Percentiles rank a stretch among this genome's conserved stretches.
Conservation (phyloP, 2,329 filamentous ascomycete species). For the Alternaria infectoria region DNA sequence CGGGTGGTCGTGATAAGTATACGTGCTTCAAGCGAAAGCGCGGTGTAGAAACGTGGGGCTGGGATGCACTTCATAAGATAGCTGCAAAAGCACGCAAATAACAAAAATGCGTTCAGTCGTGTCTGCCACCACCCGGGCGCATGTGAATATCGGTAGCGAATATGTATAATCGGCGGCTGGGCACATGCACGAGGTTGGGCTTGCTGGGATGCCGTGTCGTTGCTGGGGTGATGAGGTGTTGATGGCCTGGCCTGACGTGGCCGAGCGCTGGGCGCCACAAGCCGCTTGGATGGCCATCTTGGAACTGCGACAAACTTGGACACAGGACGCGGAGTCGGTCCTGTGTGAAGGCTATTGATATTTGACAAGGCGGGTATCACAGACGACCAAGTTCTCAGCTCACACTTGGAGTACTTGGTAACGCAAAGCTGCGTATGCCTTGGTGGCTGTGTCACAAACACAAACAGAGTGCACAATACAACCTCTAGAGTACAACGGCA, state of each 20-base stretch:
- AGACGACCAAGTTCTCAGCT: background rate
- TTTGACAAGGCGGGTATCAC: constrained; percentile 2
- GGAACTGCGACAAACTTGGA: constrained; percentile 9
- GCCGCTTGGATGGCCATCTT: constrained; percentile 16
- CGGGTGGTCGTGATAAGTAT: background rate
- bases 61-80: constrained; percentile 10
- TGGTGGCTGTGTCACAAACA: background rate
- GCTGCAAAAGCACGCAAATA: constrained; percentile 4
- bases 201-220: constrained; percentile 21
- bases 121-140: background rate
- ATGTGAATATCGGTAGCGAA: constrained; percentile 22
- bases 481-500: background rate
- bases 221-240: constrained; percentile 39
- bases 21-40: constrained; percentile 1
- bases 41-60: constrained; percentile 22
- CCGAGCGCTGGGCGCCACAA: constrained; percentile 20
- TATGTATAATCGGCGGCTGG: constrained; percentile 32
- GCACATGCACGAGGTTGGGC: constrained; percentile 23
- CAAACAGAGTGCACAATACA: background rate
- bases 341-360: background rate
- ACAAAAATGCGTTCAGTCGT: constrained; percentile 2
- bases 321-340: background rate
- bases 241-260: constrained; percentile 35
- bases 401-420: constrained; percentile 1
- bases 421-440: background rate